These are phyloP conservation scores for Akanthomyces muscarius DNA, from an alignment of 2,329 filamentous ascomycete genomes.

Conservation along the genomic window DNA sequence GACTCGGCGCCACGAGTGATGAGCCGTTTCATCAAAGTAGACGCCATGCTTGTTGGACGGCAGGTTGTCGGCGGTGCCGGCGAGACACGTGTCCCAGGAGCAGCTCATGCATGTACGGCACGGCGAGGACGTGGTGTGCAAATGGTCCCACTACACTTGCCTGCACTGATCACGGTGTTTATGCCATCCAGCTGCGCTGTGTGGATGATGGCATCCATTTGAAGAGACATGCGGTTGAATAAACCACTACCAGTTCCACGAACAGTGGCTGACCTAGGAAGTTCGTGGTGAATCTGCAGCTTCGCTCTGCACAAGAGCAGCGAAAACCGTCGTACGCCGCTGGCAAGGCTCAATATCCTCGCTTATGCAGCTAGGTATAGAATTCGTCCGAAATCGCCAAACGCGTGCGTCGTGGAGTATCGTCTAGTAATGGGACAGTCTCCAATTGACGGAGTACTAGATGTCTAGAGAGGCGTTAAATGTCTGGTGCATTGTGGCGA, in stretches of 20 bases:
- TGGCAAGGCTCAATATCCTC: conserved; percentile 35
- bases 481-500: background rate
- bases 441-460: conserved; percentile 41
- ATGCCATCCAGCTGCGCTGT: conserved; percentile 25
- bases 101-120: conserved; percentile 34
- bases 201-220: conserved; percentile 34
- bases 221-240: conserved; percentile 37
- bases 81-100: conserved; percentile 31
- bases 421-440: conserved; percentile 36
- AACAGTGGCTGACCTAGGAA: conserved; percentile 45
- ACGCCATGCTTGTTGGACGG: conserved; percentile 36
- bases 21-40: conserved; percentile 40
- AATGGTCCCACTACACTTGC: conserved; percentile 38
- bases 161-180: conserved; percentile 31
- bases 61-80: conserved; percentile 23
- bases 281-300: conserved; percentile 36
- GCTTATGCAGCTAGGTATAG: conserved; percentile 35
- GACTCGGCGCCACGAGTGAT: conserved; percentile 37
- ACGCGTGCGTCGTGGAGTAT: conserved; percentile 28
- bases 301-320: conserved; percentile 37
- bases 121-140: conserved; percentile 43
- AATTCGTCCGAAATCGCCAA: conserved; percentile 40
- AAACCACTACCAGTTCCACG: conserved; percentile 42
- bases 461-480: conserved; percentile 26
- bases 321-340: conserved; percentile 43